Base-by-base conservation (phyloP, 495 filamentous ascomycete genomes). In the Tuber borchii region DNA sequence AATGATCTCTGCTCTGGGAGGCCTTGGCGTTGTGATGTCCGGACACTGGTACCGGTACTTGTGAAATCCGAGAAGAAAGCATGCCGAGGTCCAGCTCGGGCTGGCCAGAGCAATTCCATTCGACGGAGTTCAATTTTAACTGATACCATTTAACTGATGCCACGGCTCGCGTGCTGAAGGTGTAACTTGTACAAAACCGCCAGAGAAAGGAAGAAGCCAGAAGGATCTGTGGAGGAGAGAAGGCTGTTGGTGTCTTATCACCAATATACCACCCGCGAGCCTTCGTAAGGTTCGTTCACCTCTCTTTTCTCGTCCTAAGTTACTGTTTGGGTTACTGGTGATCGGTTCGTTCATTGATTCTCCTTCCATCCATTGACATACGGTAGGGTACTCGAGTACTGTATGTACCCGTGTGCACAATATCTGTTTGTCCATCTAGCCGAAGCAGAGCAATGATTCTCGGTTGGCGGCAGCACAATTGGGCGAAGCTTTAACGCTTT, bases 401-500 rank as follows among this genome's bases (percentile, higher is more conserved):
- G 7, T n/a, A n/a, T n/a, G 46, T n/a, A 51, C 8, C 8, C 4
- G 20, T 51, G 22, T 10, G 5, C 17, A 20, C 5, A 10, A 2
- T 51, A 51, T 51, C 46, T 51, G 20, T 31, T 61, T 65, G 56
- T 65, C 56, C 26, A 7, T 65, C 56, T 9, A 31, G 26, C 51
- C 51, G 19, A 1, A 65, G 14, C 56, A 17, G 22, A 65, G 26
- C 26, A 65, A 56, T 65, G 34, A 34, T 65, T 34, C 56, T 65
- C 56, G 56, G 56, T 34, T 65, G 56, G 34, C 56, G 56, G 56
- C 56, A 65, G 26, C 56, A 34, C 26, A 34, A 65, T 65, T 65
- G 56, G 56, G 56, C 56, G 26, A 65, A 65, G n/a, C 51, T 61
- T 61, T n/a, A 61, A 61, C 51, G n/a, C n/a, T 61, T 61, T 61